phyloP scores from a whole-genome alignment of 441 rosid genomes.

The Dalechampia spathulata region DNA sequence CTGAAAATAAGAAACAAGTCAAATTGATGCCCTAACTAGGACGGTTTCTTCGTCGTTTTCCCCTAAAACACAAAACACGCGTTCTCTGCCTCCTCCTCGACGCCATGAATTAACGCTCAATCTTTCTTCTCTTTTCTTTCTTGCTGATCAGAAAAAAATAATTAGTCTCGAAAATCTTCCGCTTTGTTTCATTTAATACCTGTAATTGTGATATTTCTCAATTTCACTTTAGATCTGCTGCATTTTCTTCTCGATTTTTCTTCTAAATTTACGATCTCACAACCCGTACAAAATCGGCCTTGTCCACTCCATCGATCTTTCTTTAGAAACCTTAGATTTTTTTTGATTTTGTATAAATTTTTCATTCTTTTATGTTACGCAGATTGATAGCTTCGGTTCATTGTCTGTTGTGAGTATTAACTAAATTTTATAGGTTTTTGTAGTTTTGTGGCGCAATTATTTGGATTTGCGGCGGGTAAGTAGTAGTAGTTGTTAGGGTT shows the following conservation, averaged over 20 bases:
- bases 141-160: neutral
- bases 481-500: conserved; percentile 26
- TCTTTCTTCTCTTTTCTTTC: neutral
- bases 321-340: conserved; percentile 10
- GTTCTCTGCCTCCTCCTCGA: neutral
- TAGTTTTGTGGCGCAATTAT: conserved; percentile 11
- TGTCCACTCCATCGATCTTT: neutral
- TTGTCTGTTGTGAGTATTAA: conserved; percentile 17
- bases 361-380: too few relatives aligned
- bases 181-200: too few relatives aligned
- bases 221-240: conserved; percentile 29
- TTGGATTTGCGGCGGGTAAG: conserved; percentile 1
- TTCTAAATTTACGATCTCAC: conserved; percentile 26
- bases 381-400: too few relatives aligned
- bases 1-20: too few relatives aligned
- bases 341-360: too few relatives aligned
- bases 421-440: neutral
- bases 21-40: too few relatives aligned
- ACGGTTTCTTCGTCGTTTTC: conserved; percentile 16
- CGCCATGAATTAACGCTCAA: conserved; percentile 2
- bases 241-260: conserved; percentile 19
- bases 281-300: conserved; percentile 7
- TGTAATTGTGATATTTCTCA: conserved; percentile 4
- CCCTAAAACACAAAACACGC: too few relatives aligned
- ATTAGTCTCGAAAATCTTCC: too few relatives aligned